Base-by-base conservation (phyloP, 2,329 filamentous ascomycete genomes). In the Epicoccum nigrum region DNA sequence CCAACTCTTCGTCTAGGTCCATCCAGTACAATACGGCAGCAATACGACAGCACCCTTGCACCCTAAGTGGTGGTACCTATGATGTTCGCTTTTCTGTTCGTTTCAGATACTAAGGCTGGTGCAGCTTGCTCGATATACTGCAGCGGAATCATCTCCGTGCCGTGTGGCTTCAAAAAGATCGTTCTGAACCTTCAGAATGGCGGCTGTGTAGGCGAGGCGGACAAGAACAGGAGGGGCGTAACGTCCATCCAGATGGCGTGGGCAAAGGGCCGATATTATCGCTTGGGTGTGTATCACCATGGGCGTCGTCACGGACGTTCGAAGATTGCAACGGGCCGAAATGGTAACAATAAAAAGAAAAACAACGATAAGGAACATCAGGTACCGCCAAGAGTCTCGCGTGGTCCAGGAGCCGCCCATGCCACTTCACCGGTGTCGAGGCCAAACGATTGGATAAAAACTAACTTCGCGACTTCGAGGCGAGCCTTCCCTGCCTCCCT, bases 111-210 rank as follows among this genome's bases (percentile, higher is more conserved):
- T 19, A 17, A n/a, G 31, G n/a, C 25, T 43, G 27, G 25, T 25
- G 27, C 46, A 48, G 30, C 23, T 38, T 16, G 38, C 35, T 48
- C 37, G 9, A 25, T 13, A 31, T 13, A 32, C 27, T 40, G 21
- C 28, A 41, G 23, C 48, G 47, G 47, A 51, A 21, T 17, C 19
- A 1, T 7, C 17, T 41, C 47, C 47, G 47, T 45, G 41, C 41
- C 41, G 41, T 31, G 21, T n/a, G 13, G 28, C 11, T 30, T 30
- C 28, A 7, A 30, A 11, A 30, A 11, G 28, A n/a, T 30, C 28
- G 12, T 4, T 11, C 13, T 13, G 28, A 30, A 13, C 5, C 13
- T 4, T 1, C 28, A 13, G 13, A 30, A 13, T 30, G 28, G 13
- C 12, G 28, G 28, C 28, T 30, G 13, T 4, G 13, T 30, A 9